These are phyloP conservation scores for Cutaneotrichosporon mucoides DNA, from an alignment of 1,284 basidiomycete species.

Conservation along the genomic window DNA sequence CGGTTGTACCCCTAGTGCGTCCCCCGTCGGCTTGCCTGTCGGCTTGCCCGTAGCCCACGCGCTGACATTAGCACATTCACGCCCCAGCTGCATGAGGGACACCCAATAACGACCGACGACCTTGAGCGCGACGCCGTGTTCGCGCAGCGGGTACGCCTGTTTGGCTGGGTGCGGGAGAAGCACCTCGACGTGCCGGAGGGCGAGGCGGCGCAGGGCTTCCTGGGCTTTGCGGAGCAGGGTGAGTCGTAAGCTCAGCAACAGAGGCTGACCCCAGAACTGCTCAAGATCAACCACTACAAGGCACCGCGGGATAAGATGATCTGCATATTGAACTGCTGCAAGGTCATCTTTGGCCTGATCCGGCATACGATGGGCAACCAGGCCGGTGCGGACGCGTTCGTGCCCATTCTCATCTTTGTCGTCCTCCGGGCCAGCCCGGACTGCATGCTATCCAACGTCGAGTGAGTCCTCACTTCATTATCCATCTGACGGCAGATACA, in stretches of 20 bases:
- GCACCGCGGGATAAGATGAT: slow-evolving; percentile 97
- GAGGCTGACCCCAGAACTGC: slow-evolving; percentile 60
- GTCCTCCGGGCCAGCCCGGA: slow-evolving; percentile 91
- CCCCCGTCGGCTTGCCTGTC: too few species aligned
- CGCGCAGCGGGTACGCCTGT: slow-evolving; percentile 82
- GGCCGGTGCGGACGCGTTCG: slow-evolving; percentile 80
- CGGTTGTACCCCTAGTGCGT: slow-evolving; percentile 80
- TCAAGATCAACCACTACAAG: slow-evolving; percentile 98
- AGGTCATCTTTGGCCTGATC: slow-evolving; percentile 96
- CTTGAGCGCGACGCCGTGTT: slow-evolving; percentile 89
- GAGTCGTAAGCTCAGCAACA: slow-evolving; percentile 27
- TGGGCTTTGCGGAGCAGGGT: slow-evolving; percentile 92
- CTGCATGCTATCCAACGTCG: slow-evolving; percentile 89
- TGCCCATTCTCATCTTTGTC: slow-evolving; percentile 91
- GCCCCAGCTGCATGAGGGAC: slow-evolving; percentile 63
- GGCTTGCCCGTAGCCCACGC: neutral
- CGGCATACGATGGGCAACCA: slow-evolving; percentile 63
- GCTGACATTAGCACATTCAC: slow-evolving; percentile 69
- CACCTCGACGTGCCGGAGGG: slow-evolving; percentile 72
- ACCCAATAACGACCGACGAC: slow-evolving; percentile 88
- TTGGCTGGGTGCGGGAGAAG: slow-evolving; percentile 81
- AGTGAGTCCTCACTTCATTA: slow-evolving; percentile 56
- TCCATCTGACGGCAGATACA: slow-evolving; percentile 61
- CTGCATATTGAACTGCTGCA: slow-evolving; percentile 96
- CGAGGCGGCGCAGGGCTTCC: slow-evolving; percentile 64